Conservation (phyloP, 1,139 yeast species). For the Protomyces inouyei region DNA sequence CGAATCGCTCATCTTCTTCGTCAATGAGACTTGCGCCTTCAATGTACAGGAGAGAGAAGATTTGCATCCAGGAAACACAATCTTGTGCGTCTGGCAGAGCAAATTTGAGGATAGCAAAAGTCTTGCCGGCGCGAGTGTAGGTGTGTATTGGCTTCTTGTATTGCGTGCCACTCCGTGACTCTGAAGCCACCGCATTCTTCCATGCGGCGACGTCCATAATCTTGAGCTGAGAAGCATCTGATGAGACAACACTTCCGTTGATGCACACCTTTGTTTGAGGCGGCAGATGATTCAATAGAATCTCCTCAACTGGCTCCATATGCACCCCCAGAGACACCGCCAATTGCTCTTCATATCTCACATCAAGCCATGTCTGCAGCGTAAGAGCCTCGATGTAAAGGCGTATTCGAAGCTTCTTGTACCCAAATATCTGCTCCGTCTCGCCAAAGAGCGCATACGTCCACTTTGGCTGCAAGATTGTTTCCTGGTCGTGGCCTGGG, state of each 20-base stretch:
- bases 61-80: constrained; percentile 55
- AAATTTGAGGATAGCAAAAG: constrained; percentile 41
- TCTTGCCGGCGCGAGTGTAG: constrained; percentile 42
- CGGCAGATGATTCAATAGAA: constrained; percentile 59
- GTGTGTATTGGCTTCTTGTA: constrained; percentile 37
- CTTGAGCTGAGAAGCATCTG: constrained; percentile 51
- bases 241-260: background rate
- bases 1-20: constrained; percentile 69
- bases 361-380: constrained; percentile 41
- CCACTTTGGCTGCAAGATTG: constrained; percentile 53
- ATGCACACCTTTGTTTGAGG: constrained; percentile 36
- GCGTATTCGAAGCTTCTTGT: constrained; percentile 52
- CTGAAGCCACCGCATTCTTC: constrained; percentile 43
- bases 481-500: constrained; percentile 23
- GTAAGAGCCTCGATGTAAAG: constrained; percentile 19
- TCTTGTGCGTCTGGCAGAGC: constrained; percentile 34
- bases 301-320: constrained; percentile 43
- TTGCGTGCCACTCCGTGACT: constrained; percentile 36
- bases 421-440: constrained; percentile 83
- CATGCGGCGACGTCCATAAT: constrained; percentile 53
- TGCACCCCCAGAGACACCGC: constrained; percentile 38
- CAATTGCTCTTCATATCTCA: constrained; percentile 53
- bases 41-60: constrained; percentile 73
- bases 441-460: constrained; percentile 95
- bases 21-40: constrained; percentile 94